Base-by-base conservation (phyloP, 306 rosid species). In the Medicago ruthenica region DNA sequence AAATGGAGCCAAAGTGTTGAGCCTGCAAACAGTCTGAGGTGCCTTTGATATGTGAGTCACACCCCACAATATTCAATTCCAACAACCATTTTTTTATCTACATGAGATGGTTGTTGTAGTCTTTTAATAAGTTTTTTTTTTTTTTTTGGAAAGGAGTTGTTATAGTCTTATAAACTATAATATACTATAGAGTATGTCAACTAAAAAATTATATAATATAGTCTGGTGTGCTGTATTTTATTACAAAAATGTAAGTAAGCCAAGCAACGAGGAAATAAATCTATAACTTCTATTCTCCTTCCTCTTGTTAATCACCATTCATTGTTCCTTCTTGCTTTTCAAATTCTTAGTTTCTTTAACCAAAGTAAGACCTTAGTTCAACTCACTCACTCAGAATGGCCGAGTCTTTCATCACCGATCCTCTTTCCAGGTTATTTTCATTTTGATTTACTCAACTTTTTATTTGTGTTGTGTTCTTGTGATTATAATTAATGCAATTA, bases 341-440 rank as follows among this genome's bases (percentile, higher is more conserved):
- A 76, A 36, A 54, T 63, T 39, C 44, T 37, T 71, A 45, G 50
- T 45, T 57, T 15, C 5, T 62, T 13, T 16, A 16, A 51, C 20
- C 58, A 51, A 51, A 14, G 7, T 7, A 51, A 2, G 21, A 7
- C 20, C 67, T 64, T 44, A 67, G 40, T 44, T 67, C 40, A 44
- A 18, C 74, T 71, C 82, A 45, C 51, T 73, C 66, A 9, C 55
- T 60, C 86, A 37, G 34, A 21, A 78, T 66, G 82, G 9, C 85
- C 9, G 66, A 59, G 14, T 73, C 85, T 68, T 51, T 78, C 61
- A 72, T 79, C 92, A 88, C 72, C 53, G 85, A 79, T 21, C 67
- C 83, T 22, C 41, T 75, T 79, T 76, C 83, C 40, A 84, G 98
- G 98, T 93, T 81, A 20, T 60, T 53, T 57, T 79, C 69, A 24